Evolutionary conservation across 306 rosid species (phyloP).

Genomic region (Medicago arabica): DNA sequence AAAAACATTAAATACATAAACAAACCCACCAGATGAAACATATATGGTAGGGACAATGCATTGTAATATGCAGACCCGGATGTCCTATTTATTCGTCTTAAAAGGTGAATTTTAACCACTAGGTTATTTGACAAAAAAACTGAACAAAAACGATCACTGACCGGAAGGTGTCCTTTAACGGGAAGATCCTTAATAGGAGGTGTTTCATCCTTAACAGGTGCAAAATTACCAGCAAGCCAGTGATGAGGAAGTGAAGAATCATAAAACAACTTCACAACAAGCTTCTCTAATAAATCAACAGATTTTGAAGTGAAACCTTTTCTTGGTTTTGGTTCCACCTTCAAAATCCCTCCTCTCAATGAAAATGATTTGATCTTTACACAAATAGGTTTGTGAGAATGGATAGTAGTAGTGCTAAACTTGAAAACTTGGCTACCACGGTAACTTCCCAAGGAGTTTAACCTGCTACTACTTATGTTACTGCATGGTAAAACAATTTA

Average conservation of each 20-base stretch:
- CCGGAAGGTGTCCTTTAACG: conserved; percentile 82
- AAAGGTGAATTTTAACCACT: too few relatives aligned
- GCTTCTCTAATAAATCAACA: conserved; percentile 70
- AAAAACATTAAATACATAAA: too few relatives aligned
- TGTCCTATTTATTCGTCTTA: too few relatives aligned
- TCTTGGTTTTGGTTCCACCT: conserved; percentile 71
- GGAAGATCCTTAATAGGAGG: conserved; percentile 73
- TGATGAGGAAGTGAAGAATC: conserved; percentile 70
- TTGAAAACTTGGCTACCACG: background rate
- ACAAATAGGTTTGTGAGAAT: background rate
- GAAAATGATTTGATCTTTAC: background rate
- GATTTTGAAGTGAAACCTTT: conserved; percentile 65
- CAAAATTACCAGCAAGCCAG: conserved; percentile 79
- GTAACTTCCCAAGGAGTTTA: background rate
- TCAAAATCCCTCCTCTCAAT: conserved; percentile 39
- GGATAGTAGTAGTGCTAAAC: background rate
- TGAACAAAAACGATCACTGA: too few relatives aligned
- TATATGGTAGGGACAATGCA: too few relatives aligned
- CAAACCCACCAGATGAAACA: too few relatives aligned
- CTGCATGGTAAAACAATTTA: background rate
- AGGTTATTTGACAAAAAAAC: too few relatives aligned
- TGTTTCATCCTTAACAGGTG: conserved; percentile 80
- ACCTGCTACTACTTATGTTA: background rate
- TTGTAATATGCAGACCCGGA: too few relatives aligned
- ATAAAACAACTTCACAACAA: conserved; percentile 70